Evolutionary conservation across 164 flowering plant genomes (phyloP), one percentile per base, ranked within the genome.

Genomic region (Paratinospora sagittata): DNA sequence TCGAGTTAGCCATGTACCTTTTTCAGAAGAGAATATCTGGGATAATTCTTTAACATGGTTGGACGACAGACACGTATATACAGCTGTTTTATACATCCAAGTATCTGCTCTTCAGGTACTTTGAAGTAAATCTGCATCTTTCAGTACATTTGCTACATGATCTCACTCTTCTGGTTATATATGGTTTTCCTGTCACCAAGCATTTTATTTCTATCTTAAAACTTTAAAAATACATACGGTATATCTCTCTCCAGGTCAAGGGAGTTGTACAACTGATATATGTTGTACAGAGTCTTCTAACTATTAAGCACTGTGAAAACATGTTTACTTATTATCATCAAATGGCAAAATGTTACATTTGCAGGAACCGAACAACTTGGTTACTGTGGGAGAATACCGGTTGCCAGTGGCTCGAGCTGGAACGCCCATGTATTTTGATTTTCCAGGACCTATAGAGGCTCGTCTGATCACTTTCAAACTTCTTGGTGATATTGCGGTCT

Each of bases 381-480:
- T 90, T 2, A 85, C 79, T 10, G 74, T 93, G 61, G 97, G 84
- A 2, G 95, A 93, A 75, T 89, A 86, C 68, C 89, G 95, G 55
- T 71, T 95, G 72, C 98, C 98, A 27, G 97, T 88, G 74, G 85
- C 87, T 17, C 87, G 81, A 74, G 73, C 87, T 27, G 94, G 96
- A 65, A 92, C 95, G 58, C 80, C 89, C 23, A 84, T 92, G 93
- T 95, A 93, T 84, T 96, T 90, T 70, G 98, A 95, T 77, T 92
- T 92, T 75, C 94, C 96, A 2, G 84, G 86, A 75, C 80, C 66
- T 41, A 65, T 91, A 72, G 92, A 81, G 73, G 80, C 91, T 34
- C 86, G 84, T 12, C 76, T 87, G 36, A 72, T 95, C 69, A 73
- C 79, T 36, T 92, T 92, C 79, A 85, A 81, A 72, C 91, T 95